Conservation (phyloP, 2,329 filamentous ascomycete genomes). For the Microsporum canis region DNA sequence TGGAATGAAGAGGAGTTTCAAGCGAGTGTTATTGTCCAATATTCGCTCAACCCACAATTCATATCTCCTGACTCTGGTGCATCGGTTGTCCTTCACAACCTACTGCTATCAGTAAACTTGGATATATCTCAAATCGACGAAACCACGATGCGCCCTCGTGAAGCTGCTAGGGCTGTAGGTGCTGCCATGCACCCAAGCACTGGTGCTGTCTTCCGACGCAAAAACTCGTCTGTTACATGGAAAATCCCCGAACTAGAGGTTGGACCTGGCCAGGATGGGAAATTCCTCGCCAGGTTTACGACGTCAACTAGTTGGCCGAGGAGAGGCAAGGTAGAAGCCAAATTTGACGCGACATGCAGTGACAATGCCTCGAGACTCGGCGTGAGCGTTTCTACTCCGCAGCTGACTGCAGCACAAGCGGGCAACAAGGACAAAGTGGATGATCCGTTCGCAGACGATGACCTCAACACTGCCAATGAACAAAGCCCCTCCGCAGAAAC, state of each 20-base stretch:
- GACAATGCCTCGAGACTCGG: conserved; percentile 54
- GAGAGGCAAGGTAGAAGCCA: conserved; percentile 67
- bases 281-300: conserved; percentile 71
- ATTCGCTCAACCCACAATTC: conserved; percentile 68
- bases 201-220: conserved; percentile 36
- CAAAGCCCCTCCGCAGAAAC: conserved; percentile 21
- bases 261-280: conserved; percentile 48
- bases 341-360: conserved; percentile 58
- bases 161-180: conserved; percentile 30
- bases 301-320: conserved; percentile 60
- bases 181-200: conserved; percentile 38
- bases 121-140: conserved; percentile 31
- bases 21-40: conserved; percentile 74
- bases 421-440: conserved; percentile 22
- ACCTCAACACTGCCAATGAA: conserved; percentile 16
- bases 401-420: conserved; percentile 15
- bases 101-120: conserved; percentile 54
- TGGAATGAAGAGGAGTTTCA: conserved; percentile 82
- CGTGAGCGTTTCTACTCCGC: conserved; percentile 32
- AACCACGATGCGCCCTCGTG: conserved; percentile 37
- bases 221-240: conserved; percentile 37
- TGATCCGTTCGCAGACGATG: conserved; percentile 41
- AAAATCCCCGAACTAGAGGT: conserved; percentile 41
- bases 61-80: conserved; percentile 30
- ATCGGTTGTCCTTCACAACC: conserved; percentile 56